Conservation (phyloP, 78 protist species). For the Dictyostelium capitatum region DNA sequence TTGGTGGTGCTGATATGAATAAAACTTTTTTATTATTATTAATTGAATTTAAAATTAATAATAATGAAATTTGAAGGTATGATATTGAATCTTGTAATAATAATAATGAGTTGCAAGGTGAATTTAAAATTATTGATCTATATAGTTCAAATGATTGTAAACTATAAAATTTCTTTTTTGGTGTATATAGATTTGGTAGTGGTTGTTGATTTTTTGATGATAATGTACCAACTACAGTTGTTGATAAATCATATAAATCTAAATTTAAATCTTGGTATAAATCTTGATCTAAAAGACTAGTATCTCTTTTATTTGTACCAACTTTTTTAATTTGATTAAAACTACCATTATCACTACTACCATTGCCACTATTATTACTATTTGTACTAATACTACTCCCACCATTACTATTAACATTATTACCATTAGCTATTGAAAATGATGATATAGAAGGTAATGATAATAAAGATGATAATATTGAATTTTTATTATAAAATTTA, state of each 20-base stretch:
- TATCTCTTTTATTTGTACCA: neutral
- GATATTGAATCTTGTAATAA: neutral
- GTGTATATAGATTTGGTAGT: neutral
- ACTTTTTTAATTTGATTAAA: conserved; percentile 7
- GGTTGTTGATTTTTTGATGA: neutral
- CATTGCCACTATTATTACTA: too few species aligned
- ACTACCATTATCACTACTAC: neutral
- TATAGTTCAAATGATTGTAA: conserved; percentile 2
- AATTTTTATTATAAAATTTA: neutral
- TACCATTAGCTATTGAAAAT: neutral
- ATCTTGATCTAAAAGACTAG: neutral
- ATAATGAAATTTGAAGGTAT: neutral
- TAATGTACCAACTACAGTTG: neutral
- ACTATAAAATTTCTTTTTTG: conserved; percentile 15
- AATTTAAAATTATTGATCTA: conserved; percentile 6
- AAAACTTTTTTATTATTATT: neutral
- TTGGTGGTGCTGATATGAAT: neutral
- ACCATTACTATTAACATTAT: neutral
- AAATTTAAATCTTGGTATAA: neutral
- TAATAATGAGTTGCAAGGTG: neutral
- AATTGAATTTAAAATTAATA: conserved; percentile 9
- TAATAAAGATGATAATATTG: neutral
- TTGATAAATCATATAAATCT: conserved; percentile 14
- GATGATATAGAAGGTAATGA: neutral
- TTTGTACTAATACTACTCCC: neutral